Conservation (phyloP, 1,284 basidiomycete species). For the Volvariella volvacea region DNA sequence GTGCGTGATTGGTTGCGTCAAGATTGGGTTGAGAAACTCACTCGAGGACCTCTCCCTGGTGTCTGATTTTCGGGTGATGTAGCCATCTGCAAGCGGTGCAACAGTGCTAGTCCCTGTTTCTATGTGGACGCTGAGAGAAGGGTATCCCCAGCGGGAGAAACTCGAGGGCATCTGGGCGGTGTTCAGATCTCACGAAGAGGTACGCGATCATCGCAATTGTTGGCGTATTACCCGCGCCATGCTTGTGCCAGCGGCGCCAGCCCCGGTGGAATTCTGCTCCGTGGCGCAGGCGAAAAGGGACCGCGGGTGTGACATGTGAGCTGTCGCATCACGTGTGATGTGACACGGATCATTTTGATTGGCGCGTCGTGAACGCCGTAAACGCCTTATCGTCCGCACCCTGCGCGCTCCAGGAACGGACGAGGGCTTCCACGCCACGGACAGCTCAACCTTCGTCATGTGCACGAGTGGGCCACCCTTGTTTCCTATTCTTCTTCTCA, state of each 20-base stretch:
- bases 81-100: conserved; percentile 7
- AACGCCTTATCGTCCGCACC: neutral
- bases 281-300: too few species aligned
- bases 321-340: conserved; percentile 14
- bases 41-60: conserved; percentile 12
- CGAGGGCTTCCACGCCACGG: conserved; percentile 19
- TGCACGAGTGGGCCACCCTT: conserved; percentile 12
- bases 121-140: conserved; percentile 39
- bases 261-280: too few species aligned
- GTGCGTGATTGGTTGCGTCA: neutral
- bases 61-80: conserved; percentile 3
- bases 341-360: neutral
- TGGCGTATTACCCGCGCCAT: conserved; percentile 7
- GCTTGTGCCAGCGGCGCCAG: too few species aligned
- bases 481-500: conserved; percentile 7
- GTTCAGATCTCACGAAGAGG: conserved; percentile 54
- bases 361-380: conserved; percentile 2
- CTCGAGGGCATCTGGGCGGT: conserved; percentile 43
- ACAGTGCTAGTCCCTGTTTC: conserved; percentile 26
- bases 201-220: too few species aligned
- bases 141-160: conserved; percentile 15
- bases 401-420: conserved; percentile 1
- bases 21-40: conserved; percentile 3
- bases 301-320: neutral
- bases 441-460: too few species aligned